Conservation (phyloP, 2,329 filamentous ascomycete genomes). For the Penicillium frequentans region DNA sequence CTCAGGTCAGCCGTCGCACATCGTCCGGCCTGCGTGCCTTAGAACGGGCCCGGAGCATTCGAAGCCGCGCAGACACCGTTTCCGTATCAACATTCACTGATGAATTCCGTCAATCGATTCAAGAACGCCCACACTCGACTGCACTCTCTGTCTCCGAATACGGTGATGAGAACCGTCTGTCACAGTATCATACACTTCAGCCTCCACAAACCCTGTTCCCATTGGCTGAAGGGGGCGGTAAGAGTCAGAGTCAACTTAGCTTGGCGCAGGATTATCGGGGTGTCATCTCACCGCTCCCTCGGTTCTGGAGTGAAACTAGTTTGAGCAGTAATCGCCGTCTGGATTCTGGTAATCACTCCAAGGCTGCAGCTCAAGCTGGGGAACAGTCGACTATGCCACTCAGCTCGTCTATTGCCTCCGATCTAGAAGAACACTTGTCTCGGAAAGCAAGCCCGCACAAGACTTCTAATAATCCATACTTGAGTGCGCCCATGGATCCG, state of each 20-base stretch:
- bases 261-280: conserved; percentile 40
- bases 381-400: conserved; percentile 12
- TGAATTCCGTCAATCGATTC: conserved; percentile 30
- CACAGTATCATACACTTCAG: conserved; percentile 29
- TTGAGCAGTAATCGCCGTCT: conserved; percentile 26
- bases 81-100: conserved; percentile 34
- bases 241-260: conserved; percentile 35
- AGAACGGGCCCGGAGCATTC: conserved; percentile 35
- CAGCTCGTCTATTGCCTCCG: conserved; percentile 24
- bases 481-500: conserved; percentile 14
- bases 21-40: conserved; percentile 36
- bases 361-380: neutral
- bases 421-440: conserved; percentile 24
- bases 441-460: conserved; percentile 14
- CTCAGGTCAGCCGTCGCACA: conserved; percentile 32
- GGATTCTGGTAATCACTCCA: conserved; percentile 20
- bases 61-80: conserved; percentile 37
- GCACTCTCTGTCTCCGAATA: conserved; percentile 38
- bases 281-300: conserved; percentile 37
- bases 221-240: conserved; percentile 17
- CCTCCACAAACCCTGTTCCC: conserved; percentile 25
- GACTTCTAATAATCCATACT: conserved; percentile 6
- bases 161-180: conserved; percentile 33
- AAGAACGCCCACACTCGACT: conserved; percentile 34
- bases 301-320: conserved; percentile 38